Conservation (phyloP, 2,329 filamentous ascomycete species). For the Fusarium proliferatum region DNA sequence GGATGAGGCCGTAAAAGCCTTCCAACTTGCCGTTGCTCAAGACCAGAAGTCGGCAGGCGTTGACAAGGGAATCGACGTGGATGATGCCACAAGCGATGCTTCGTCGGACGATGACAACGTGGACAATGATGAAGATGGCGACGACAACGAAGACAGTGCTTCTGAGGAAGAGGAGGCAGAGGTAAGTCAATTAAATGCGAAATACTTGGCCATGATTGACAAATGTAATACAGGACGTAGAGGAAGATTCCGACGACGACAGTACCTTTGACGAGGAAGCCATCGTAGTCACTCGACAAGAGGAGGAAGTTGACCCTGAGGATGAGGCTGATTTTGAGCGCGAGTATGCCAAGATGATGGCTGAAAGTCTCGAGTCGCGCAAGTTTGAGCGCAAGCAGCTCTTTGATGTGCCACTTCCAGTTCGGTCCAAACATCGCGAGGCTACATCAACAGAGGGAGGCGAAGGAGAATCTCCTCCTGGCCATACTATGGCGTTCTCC, state of each 20-base stretch:
- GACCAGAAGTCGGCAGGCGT: conserved; percentile 85
- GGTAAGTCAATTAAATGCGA: conserved; percentile 48
- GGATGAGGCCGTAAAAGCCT: conserved; percentile 84
- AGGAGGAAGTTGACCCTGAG: conserved; percentile 91
- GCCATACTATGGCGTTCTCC: conserved; percentile 91
- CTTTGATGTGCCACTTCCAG: conserved; percentile 97
- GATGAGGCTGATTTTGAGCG: conserved; percentile 97
- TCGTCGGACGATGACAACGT: conserved; percentile 82
- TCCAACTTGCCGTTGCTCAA: conserved; percentile 87
- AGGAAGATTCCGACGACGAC: conserved; percentile 62
- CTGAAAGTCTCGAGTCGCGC: conserved; percentile 93
- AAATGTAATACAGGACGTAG: conserved; percentile 55
- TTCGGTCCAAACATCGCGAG: conserved; percentile 78
- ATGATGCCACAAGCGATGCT: conserved; percentile 76
- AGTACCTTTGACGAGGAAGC: conserved; percentile 85
- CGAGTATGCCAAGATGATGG: conserved; percentile 98
- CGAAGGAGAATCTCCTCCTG: conserved; percentile 37
- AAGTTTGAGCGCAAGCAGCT: conserved; percentile 95
- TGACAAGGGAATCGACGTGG: conserved; percentile 75
- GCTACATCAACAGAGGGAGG: conserved; percentile 46
- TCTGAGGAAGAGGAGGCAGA: conserved; percentile 70
- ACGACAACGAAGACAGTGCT: conserved; percentile 70
- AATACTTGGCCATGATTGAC: conserved; percentile 7
- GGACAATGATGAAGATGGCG: conserved; percentile 73
- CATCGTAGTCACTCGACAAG: conserved; percentile 90